Evolutionary conservation across 108 stramenopile genomes (phyloP).

Genomic region (Discostella pseudostelligera): DNA sequence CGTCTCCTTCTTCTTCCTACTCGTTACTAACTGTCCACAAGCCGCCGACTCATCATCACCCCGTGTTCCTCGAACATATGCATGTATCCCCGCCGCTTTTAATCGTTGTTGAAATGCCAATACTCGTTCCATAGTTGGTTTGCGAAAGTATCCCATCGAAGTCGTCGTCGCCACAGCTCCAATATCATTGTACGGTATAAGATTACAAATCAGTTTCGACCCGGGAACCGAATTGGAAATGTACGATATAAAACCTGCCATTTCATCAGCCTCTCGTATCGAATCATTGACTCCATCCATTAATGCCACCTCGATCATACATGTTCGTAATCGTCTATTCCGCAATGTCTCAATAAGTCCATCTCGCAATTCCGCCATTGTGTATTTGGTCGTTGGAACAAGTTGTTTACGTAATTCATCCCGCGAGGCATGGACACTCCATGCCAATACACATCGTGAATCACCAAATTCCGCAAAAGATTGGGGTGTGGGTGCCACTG

Average conservation of each 20-base stretch:
- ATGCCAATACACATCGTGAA: slow-evolving; percentile 58
- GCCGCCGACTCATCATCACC: slow-evolving; percentile 87
- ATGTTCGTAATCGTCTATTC: slow-evolving; percentile 44
- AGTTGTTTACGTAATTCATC: slow-evolving; percentile 66
- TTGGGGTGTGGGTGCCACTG: slow-evolving; percentile 75
- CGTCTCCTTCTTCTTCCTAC: slow-evolving; percentile 33
- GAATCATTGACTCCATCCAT: slow-evolving; percentile 84
- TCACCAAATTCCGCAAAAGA: slow-evolving; percentile 29
- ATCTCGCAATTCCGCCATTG: slow-evolving; percentile 69
- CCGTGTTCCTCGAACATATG: slow-evolving; percentile 70
- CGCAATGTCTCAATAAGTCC: slow-evolving; percentile 59
- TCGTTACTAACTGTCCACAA: slow-evolving; percentile 85
- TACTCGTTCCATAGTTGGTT: slow-evolving; percentile 55
- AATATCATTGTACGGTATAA: slow-evolving; percentile 84
- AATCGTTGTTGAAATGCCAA: slow-evolving; percentile 62
- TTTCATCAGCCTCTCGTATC: slow-evolving; percentile 64
- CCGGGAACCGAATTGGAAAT: slow-evolving; percentile 49
- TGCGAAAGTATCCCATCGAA: slow-evolving; percentile 45
- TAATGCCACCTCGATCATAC: slow-evolving; percentile 81
- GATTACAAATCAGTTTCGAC: slow-evolving; percentile 73
- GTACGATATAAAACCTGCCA: slow-evolving; percentile 71
- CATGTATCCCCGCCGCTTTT: slow-evolving; percentile 51
- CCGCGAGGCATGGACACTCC: slow-evolving; percentile 78
- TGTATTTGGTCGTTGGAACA: slow-evolving; percentile 77
- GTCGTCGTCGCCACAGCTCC: slow-evolving; percentile 17